Evolutionary conservation across 805 yeast genomes (phyloP).

Genomic region (Sugiyamaella qingdaonensis): DNA sequence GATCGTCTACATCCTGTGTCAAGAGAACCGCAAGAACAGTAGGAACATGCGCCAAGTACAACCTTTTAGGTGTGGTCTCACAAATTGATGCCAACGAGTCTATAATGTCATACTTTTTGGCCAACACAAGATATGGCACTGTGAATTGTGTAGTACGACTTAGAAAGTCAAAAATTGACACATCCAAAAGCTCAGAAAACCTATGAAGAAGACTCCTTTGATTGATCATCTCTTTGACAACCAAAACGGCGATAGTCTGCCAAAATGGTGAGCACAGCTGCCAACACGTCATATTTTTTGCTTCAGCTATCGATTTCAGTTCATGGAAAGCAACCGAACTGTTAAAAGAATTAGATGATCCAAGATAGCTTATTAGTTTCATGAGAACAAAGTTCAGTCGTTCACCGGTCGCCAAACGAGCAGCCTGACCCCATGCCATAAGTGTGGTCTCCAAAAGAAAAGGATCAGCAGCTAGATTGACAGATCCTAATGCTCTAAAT

Average conservation of each 20-base stretch:
- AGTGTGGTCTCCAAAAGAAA: conserved; percentile 27
- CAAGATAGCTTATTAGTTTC: conserved; percentile 61
- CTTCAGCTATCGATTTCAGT: conserved; percentile 53
- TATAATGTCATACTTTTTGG: conserved; percentile 59
- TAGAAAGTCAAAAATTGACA: conserved; percentile 58
- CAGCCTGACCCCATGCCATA: conserved; percentile 59
- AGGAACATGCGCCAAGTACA: conserved; percentile 48
- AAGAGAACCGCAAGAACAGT: conserved; percentile 56
- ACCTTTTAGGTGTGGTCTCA: conserved; percentile 40
- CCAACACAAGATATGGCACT: conserved; percentile 69
- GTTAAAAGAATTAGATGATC: conserved; percentile 60
- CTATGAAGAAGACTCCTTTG: conserved; percentile 53
- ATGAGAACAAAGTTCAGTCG: conserved; percentile 61
- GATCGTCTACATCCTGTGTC: conserved; percentile 46
- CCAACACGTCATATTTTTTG: conserved; percentile 64
- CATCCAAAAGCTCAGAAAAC: conserved; percentile 61
- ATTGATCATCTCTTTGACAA: conserved; percentile 50
- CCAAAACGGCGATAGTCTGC: conserved; percentile 61
- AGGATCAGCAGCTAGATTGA: conserved; percentile 12
- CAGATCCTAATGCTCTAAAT: conserved; percentile 10
- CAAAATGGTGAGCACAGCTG: conserved; percentile 75
- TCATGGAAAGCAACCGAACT: conserved; percentile 66
- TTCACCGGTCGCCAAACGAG: conserved; percentile 60
- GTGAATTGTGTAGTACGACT: conserved; percentile 67
- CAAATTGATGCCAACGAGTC: conserved; percentile 54